These are phyloP conservation scores for Bruguiera gymnorhiza DNA, from an alignment of 345 rosid species.

Conservation along the genomic window DNA sequence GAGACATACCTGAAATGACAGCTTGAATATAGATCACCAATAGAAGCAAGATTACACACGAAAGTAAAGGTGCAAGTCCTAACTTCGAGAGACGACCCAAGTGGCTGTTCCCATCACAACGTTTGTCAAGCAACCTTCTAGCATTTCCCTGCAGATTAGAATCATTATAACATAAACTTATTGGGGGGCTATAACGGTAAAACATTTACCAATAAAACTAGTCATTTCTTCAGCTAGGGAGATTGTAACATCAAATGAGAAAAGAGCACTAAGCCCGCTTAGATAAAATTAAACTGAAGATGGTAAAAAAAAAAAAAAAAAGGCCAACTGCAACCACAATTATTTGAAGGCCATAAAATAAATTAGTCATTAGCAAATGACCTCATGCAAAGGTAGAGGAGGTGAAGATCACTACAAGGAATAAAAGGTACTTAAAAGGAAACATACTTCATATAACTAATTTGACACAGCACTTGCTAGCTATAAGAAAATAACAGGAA, in stretches of 20 bases:
- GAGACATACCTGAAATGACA: conserved; percentile 62
- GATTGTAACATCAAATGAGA: background rate
- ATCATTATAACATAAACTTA: conserved; percentile 4
- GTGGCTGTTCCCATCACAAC: conserved; percentile 62
- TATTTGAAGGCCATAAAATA: background rate
- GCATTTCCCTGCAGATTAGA: conserved; percentile 78
- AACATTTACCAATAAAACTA: background rate
- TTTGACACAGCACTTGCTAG: no score
- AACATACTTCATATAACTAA: background rate
- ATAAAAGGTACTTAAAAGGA: background rate
- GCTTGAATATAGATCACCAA: conserved; percentile 64
- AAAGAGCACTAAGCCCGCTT: background rate
- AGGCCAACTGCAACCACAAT: background rate
- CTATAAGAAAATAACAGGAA: no score
- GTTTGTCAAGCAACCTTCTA: conserved; percentile 78
- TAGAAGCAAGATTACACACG: conserved; percentile 62
- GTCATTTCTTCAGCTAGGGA: background rate
- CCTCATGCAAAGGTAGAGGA: background rate
- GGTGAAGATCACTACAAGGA: background rate
- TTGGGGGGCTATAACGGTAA: background rate
- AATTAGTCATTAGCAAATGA: background rate
- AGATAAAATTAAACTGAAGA: background rate
- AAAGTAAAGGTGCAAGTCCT: conserved; percentile 84
- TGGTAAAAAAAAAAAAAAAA: background rate
- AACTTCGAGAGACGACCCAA: conserved; percentile 76